A percentile compares a stretch with the other conserved stretches of the same genome.
phyloP scores from a whole-genome alignment of 73 alveolate genomes.

The Halteria grandinella region DNA sequence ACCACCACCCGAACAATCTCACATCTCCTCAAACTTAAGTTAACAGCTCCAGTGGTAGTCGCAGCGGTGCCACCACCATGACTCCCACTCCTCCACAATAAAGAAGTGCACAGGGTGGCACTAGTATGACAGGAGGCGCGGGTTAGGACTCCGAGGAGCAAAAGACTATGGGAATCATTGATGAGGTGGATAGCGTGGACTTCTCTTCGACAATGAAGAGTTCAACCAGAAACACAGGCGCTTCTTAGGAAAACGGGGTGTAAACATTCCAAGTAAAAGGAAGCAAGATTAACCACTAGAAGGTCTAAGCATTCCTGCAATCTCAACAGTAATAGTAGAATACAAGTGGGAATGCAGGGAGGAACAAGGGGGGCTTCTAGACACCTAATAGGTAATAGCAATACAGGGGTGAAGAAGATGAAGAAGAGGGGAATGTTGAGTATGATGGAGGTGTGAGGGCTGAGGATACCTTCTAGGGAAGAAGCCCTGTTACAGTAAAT shows the following conservation, averaged over 20 bases:
- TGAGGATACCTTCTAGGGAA: too few relatives aligned
- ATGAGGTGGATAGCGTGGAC: conserved; percentile 54
- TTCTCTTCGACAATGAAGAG: conserved; percentile 50
- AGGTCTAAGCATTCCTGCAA: conserved; percentile 21
- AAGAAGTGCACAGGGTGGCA: too few relatives aligned
- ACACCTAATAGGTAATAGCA: too few relatives aligned
- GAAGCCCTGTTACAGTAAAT: too few relatives aligned
- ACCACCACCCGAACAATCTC: background rate
- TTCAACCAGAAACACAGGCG: background rate
- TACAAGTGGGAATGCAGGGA: background rate
- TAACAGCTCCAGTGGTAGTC: background rate
- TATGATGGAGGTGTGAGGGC: too few relatives aligned
- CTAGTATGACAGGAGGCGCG: background rate
- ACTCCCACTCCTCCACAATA: background rate
- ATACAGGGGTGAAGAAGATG: too few relatives aligned
- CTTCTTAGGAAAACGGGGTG: background rate
- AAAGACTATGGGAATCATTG: conserved; percentile 47
- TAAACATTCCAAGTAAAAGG: background rate
- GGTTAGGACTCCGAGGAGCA: background rate
- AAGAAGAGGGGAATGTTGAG: too few relatives aligned
- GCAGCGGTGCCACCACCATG: background rate
- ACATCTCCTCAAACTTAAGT: background rate
- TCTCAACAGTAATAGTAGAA: conserved; percentile 16
- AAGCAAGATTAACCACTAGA: background rate
- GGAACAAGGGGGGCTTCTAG: conserved; percentile 22